Conservation (phyloP, 768 basidiomycete species). For the Megacollybia marginata region DNA sequence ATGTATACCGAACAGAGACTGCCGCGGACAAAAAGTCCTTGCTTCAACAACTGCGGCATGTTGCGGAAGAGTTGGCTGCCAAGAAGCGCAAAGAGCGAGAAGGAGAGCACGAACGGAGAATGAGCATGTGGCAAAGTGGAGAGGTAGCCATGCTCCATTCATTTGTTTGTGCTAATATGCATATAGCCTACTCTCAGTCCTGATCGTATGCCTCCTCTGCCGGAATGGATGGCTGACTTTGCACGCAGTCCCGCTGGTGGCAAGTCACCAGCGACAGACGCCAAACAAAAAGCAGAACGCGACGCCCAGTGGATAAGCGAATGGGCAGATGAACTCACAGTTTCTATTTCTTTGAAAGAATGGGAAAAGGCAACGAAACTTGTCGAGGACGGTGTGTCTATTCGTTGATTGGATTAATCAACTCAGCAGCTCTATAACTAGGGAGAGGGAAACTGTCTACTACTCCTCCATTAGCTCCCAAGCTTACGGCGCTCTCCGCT, state of each 20-base stretch:
- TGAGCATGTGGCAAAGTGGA: conserved; percentile 61
- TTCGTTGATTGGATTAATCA: too few species aligned
- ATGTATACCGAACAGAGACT: conserved; percentile 85
- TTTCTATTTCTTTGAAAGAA: conserved; percentile 81
- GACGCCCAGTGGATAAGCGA: conserved; percentile 87
- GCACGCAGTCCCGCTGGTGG: conserved; percentile 46
- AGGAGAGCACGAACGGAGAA: conserved; percentile 84
- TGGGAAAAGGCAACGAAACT: conserved; percentile 85
- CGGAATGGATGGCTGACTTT: conserved; percentile 74
- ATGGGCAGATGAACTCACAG: conserved; percentile 86
- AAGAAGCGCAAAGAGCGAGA: conserved; percentile 91
- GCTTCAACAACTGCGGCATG: conserved; percentile 79
- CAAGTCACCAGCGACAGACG: conserved; percentile 33
- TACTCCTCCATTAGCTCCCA: conserved; percentile 45
- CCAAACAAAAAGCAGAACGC: conserved; percentile 70
- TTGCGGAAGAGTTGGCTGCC: conserved; percentile 84
- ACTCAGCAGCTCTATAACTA: conserved; percentile 14
- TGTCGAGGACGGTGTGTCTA: conserved; percentile 69
- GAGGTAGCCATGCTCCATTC: conserved; percentile 17
- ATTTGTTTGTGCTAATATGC: neutral
- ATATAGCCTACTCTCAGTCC: neutral
- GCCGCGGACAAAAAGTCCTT: conserved; percentile 81
- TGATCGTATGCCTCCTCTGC: conserved; percentile 43
- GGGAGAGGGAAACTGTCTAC: conserved; percentile 56
- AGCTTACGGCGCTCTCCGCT: conserved; percentile 58